Evolutionary conservation across 805 yeast genomes (phyloP).

Genomic region (Candida manassasensis): DNA sequence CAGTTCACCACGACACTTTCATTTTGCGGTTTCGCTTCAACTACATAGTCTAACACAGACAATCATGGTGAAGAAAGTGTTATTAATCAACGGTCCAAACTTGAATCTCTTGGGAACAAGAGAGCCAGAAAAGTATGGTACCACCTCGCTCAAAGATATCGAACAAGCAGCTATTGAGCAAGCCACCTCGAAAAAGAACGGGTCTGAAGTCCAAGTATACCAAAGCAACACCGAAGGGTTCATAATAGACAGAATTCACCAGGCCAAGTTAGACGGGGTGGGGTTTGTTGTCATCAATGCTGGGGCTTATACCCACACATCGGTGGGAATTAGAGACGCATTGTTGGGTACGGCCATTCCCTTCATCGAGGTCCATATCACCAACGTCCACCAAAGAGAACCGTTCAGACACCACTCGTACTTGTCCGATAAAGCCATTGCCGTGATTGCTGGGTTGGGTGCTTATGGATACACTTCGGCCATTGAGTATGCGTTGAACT

Average conservation of each 20-base stretch:
- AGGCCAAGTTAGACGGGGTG: conserved; percentile 39
- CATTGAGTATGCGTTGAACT: conserved; percentile 37
- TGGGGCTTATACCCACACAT: conserved; percentile 51
- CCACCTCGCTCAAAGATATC: conserved; percentile 39
- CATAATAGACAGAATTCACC: conserved; percentile 43
- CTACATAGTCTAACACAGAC: no score
- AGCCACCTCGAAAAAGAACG: conserved; percentile 25
- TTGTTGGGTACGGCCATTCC: conserved; percentile 45
- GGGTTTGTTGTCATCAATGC: conserved; percentile 47
- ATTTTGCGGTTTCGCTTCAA: no score
- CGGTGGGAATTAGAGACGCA: conserved; percentile 48
- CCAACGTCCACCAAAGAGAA: conserved; percentile 49
- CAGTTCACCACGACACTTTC: no score
- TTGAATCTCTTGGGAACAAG: conserved; percentile 45
- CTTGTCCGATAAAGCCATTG: conserved; percentile 46
- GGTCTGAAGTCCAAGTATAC: conserved; percentile 27
- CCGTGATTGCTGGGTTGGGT: conserved; percentile 40
- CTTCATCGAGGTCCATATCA: conserved; percentile 46
- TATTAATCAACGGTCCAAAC: conserved; percentile 47
- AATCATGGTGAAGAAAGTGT: conserved; percentile 42
- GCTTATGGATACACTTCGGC: conserved; percentile 40
- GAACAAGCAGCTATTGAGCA: conserved; percentile 37
- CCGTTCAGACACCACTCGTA: conserved; percentile 47
- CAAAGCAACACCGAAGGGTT: conserved; percentile 46
- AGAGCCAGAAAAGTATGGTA: conserved; percentile 49